Percentiles rank a stretch among this genome's conserved stretches.
These are phyloP conservation scores for Capsicum rhomboideum DNA, from an alignment of 257 asterid genomes.

Conservation along the genomic window DNA sequence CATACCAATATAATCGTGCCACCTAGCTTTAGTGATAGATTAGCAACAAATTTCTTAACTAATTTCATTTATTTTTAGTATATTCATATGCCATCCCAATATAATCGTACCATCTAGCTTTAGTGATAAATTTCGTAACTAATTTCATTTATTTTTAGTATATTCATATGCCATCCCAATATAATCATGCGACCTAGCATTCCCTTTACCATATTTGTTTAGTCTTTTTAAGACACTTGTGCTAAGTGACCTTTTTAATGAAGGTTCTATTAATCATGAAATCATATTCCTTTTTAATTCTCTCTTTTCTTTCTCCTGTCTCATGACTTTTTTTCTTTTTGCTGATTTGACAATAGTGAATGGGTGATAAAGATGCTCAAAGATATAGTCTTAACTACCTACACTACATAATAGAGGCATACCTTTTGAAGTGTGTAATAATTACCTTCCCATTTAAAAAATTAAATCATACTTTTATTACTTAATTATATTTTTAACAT, in stretches of 20 bases:
- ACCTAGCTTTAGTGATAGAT: too few relatives aligned
- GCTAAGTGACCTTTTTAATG: not conserved
- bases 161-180: not conserved
- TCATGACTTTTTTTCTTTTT: not conserved
- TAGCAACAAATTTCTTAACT: too few relatives aligned
- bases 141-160: too few relatives aligned
- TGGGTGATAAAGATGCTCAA: not conserved
- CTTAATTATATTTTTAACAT: not conserved
- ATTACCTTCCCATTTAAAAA: not conserved
- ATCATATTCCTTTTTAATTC: not conserved
- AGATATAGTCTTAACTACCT: not conserved
- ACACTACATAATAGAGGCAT: too few relatives aligned
- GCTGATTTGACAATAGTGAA: not conserved
- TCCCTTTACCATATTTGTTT: not conserved
- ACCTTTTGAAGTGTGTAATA: not conserved
- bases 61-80: too few relatives aligned
- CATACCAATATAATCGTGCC: too few relatives aligned
- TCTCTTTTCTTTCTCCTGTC: not conserved
- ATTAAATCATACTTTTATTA: not conserved
- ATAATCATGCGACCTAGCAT: not conserved
- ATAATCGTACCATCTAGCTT: not conserved
- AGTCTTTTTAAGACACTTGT: not conserved
- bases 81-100: not conserved
- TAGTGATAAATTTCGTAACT: too few relatives aligned
- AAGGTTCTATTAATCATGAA: not conserved